Evolutionary conservation across 176 grass and related monocot genomes (phyloP), one percentile per base, ranked within the genome.

Genomic region (Tillandsia leiboldiana): DNA sequence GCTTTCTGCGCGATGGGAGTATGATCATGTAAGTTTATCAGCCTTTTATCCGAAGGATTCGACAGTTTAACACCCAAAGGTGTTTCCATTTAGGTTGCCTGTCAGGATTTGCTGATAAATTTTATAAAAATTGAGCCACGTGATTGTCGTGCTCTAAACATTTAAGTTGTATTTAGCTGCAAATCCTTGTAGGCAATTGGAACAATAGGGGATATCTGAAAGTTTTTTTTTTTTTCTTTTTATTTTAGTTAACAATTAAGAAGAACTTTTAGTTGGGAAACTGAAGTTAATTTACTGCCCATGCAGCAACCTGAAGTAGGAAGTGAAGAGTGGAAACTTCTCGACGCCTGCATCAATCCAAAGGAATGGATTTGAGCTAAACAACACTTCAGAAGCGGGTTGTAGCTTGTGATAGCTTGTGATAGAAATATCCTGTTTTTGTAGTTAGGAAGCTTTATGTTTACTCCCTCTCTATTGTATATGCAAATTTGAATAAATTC

Each of bases 301-400:
- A 42, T 68, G 74, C 84, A 99, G 94, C 79, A 83, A 93, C 94
- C 94, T 0, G 80, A 93, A 63, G 84, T 81, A 90, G 94, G 94
- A 57, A 99, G 77, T 48, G 87, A 90, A 82, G 94, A 99, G 64
- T 93, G 87, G 87, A 99, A 93, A 62, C 94, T 99, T 81, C 80
- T 99, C 0, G 89, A 99, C 33, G 89, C 94, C 3, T 99, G 94
- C 81, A 90, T 90, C 63, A 93, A 99, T 11, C 89, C 94, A 1
- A 99, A 90, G 80, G 87, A 99, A 68, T 99, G 94, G 94, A 56
- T 97, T 26, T 97, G 72, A 83, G 67, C 15, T 10, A 61, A 61
- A 61, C 13, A 61, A 61, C 13, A 7, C 13, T 61, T 23, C 1
- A 7, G 56, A 23, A 18, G 12, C 10, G 8, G 8, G 2, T n/a